A percentile compares a stretch with the other conserved stretches of the same genome.
phyloP scores from a whole-genome alignment of 1,139 yeast genomes.

The Geotrichum reessii region DNA sequence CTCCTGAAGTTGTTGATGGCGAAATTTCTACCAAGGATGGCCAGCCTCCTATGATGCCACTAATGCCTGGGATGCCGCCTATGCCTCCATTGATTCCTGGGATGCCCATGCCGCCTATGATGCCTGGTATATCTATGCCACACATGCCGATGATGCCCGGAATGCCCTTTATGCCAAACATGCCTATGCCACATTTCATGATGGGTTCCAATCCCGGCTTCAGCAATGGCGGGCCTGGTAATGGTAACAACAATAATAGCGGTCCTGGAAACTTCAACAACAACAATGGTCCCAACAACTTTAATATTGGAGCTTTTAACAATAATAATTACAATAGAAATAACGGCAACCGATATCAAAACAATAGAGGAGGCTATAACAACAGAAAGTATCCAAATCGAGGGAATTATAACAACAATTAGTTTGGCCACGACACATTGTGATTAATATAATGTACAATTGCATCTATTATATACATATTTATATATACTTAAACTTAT shows the following conservation, averaged over 20 bases:
- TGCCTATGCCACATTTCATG: slow-evolving; percentile 18
- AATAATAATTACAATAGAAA: slow-evolving; percentile 2
- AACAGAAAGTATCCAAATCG: slow-evolving; percentile 6
- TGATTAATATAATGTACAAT: neutral
- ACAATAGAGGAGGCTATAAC: neutral
- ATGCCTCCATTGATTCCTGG: slow-evolving; percentile 24
- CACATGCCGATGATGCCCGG: slow-evolving; percentile 25
- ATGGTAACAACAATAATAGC: neutral
- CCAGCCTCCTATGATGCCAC: slow-evolving; percentile 1
- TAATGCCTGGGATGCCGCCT: slow-evolving; percentile 17
- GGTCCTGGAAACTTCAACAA: neutral
- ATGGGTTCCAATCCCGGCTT: slow-evolving; percentile 4
- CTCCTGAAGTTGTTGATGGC: slow-evolving; percentile 13
- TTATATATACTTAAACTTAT: neutral
- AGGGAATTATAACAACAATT: neutral
- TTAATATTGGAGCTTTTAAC: neutral
- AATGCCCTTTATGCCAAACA: slow-evolving; percentile 23
- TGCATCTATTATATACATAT: too few relatives aligned
- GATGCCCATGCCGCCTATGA: slow-evolving; percentile 24
- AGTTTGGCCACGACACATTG: neutral
- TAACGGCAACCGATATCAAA: slow-evolving; percentile 1
- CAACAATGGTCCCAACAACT: neutral
- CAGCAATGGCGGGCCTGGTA: slow-evolving; percentile 1
- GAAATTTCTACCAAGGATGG: slow-evolving; percentile 13
- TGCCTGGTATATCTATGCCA: slow-evolving; percentile 22